phyloP scores from a whole-genome alignment of 441 rosid genomes.

The Populus hybrid region DNA sequence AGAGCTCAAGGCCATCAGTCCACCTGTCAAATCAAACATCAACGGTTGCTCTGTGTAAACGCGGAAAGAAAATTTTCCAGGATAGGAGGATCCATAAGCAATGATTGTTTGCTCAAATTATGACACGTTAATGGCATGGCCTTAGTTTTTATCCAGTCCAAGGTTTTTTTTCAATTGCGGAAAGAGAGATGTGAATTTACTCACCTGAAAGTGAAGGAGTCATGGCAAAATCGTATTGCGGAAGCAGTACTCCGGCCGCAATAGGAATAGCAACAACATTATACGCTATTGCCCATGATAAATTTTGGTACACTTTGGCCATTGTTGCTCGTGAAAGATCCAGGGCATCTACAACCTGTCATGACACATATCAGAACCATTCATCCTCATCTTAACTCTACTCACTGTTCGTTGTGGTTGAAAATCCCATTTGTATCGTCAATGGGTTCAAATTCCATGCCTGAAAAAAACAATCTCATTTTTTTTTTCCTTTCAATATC shows the following conservation, averaged over 20 bases:
- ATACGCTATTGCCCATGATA: conserved; percentile 86
- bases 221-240: conserved; percentile 82
- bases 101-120: too few species aligned
- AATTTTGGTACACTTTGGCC: conserved; percentile 86
- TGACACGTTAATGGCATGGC: neutral
- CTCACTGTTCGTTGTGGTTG: neutral
- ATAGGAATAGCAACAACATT: conserved; percentile 77
- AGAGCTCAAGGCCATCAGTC: conserved; percentile 92
- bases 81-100: neutral
- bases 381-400: neutral
- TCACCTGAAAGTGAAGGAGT: conserved; percentile 90
- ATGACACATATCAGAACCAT: neutral
- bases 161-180: neutral
- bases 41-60: neutral
- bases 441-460: neutral
- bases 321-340: conserved; percentile 86
- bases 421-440: neutral
- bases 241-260: conserved; percentile 89
- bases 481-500: neutral
- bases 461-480: neutral
- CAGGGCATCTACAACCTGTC: conserved; percentile 76
- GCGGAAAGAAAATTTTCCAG: neutral
- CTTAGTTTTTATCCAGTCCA: neutral
- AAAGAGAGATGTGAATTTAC: neutral
- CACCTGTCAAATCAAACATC: conserved; percentile 45